These are phyloP conservation scores for Kwoniella europaea DNA, from an alignment of 768 basidiomycete species.

Conservation along the genomic window DNA sequence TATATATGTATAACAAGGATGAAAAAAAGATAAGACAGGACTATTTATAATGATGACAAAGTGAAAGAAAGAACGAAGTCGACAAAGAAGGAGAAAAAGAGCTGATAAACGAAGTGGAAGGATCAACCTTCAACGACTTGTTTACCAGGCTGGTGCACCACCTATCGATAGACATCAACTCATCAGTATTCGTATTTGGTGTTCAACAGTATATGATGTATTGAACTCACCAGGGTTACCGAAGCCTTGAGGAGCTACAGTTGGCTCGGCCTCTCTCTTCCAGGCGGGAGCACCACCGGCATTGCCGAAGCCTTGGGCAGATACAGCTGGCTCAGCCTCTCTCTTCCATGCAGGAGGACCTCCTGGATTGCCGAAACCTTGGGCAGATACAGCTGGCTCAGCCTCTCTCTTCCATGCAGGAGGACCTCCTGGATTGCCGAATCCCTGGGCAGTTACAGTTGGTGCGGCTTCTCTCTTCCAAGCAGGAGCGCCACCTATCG, in stretches of 20 bases:
- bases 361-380: constrained; percentile 9
- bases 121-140: neutral
- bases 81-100: too few species aligned
- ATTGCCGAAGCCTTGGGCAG: neutral
- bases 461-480: constrained; percentile 32
- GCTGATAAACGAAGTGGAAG: too few species aligned
- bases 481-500: constrained; percentile 15
- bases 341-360: constrained; percentile 20
- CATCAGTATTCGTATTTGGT: neutral
- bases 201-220: neutral
- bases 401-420: constrained; percentile 27
- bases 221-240: constrained; percentile 1
- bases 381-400: constrained; percentile 2
- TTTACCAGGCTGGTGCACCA: constrained; percentile 12
- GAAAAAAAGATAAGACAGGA: too few species aligned
- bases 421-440: constrained; percentile 1
- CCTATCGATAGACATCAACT: neutral
- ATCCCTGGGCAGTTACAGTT: constrained; percentile 12
- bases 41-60: too few species aligned
- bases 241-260: constrained; percentile 3
- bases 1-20: too few species aligned
- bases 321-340: constrained; percentile 16
- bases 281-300: neutral
- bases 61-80: too few species aligned
- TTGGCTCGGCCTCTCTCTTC: neutral